Percentiles rank a stretch among this genome's conserved stretches.
Evolutionary conservation across 257 asterid genomes (phyloP).

Genomic region (Ligustrum vulgare): DNA sequence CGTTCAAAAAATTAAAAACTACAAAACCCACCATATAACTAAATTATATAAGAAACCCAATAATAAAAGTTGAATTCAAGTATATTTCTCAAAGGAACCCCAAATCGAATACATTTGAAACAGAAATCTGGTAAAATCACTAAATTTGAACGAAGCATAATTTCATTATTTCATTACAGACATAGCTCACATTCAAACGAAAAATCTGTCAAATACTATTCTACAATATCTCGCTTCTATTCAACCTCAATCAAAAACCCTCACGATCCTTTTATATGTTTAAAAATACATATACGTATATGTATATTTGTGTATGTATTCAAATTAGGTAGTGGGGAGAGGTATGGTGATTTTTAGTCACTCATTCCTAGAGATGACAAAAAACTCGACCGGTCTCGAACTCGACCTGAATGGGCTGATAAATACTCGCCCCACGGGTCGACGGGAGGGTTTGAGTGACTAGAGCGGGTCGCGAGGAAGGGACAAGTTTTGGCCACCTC

Average conservation of each 20-base stretch:
- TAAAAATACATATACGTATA: conserved; percentile 9
- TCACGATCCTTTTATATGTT: conserved; percentile 23
- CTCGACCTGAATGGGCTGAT: too few relatives aligned
- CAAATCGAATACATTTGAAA: conserved; percentile 12
- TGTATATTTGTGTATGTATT: conserved; percentile 12
- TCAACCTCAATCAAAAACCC: conserved; percentile 29
- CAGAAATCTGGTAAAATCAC: conserved; percentile 1
- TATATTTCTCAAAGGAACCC: conserved; percentile 1
- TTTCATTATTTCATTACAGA: conserved; percentile 8
- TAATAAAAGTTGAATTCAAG: conserved; percentile 24
- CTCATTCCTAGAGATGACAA: conserved; percentile 52
- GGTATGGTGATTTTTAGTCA: conserved; percentile 24
- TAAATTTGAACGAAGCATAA: conserved; percentile 18
- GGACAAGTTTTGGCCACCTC: too few relatives aligned
- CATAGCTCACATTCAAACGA: conserved; percentile 53
- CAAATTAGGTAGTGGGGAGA: neutral
- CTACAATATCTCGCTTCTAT: conserved; percentile 23
- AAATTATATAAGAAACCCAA: conserved; percentile 13
- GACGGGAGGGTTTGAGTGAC: too few relatives aligned
- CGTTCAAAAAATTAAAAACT: conserved; percentile 43
- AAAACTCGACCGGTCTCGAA: too few relatives aligned
- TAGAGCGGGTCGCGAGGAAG: too few relatives aligned
- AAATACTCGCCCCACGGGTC: too few relatives aligned
- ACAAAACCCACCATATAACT: conserved; percentile 24
- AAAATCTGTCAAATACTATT: conserved; percentile 14